Base-by-base conservation (phyloP, 352 stramenopile genomes). In the Pythium guiyangense region DNA sequence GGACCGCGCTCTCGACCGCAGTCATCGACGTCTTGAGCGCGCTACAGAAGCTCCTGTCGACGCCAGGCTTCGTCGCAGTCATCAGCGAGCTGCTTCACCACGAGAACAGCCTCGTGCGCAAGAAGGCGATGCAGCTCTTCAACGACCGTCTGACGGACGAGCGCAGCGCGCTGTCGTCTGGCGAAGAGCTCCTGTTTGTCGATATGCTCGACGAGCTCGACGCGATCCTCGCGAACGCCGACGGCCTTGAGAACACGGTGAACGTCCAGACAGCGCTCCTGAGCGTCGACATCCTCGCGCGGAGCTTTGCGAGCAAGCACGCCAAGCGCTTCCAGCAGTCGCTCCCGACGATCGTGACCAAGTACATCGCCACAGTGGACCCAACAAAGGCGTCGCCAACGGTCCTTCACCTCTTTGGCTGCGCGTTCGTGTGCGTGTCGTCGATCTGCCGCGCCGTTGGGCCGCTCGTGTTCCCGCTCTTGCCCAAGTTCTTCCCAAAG, bases 61-160 rank as follows among this genome's bases (percentile, higher is more conserved):
- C 85, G 2, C 86, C 86, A 15, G 79, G 83, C 39, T 96, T 96
- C 42, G 75, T 96, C 4, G 85, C 86, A 10, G 76, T 96, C 15
- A 94, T 94, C 27, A 73, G 80, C 18, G 86, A 94, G 54, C 51
- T 96, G 40, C 54, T 96, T 37, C 86, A 89, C 54, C 86, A 96
- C 59, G 85, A 94, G 40, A 91, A 90, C 58, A 84, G 76, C 25
- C 59, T 92, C n/a, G 82, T 96, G 47, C 86, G 86, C 29, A 91
- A 92, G 63, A 91, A 91, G 59, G 86, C 86, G 6, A 90, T 96
- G 77, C 82, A 93, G 67, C 66, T 96, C 17, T 92, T 96, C 51
- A 94, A 94, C 57, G 85, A 92, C 50, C 83, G 84, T 6, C 70
- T 96, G 2, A 75, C 92, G 26, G 77, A 85, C 22, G 74, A 90